Conservation (phyloP, 1,284 basidiomycete genomes). For the Exobasidium rhododendri region DNA sequence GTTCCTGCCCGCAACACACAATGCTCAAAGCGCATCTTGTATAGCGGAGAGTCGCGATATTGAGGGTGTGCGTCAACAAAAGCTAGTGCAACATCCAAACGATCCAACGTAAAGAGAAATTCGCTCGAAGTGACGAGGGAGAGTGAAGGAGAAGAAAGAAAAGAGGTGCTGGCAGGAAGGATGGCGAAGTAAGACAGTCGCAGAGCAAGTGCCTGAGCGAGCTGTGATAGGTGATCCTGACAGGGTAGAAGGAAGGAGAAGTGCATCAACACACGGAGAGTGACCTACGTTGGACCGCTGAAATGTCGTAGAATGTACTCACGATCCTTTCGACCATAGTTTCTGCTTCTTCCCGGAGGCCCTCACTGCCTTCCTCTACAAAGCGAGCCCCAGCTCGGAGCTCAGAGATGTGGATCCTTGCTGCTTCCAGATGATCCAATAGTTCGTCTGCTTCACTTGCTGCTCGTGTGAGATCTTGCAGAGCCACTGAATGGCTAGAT, state of each 20-base stretch:
- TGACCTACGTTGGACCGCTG: not conserved
- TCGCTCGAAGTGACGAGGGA: slow-evolving; percentile 32
- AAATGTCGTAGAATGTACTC: not conserved
- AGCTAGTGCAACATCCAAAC: slow-evolving; percentile 40
- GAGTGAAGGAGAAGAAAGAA: slow-evolving; percentile 39
- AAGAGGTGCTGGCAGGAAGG: slow-evolving; percentile 36
- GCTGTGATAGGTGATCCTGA: slow-evolving; percentile 28
- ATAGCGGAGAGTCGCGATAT: slow-evolving; percentile 43
- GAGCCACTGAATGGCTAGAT: slow-evolving; percentile 26
- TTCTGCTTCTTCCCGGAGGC: slow-evolving; percentile 43
- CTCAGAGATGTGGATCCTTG: slow-evolving; percentile 38
- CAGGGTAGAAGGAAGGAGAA: slow-evolving; percentile 17
- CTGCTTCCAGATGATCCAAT: slow-evolving; percentile 32
- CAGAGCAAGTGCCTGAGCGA: slow-evolving; percentile 30
- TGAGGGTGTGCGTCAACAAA: slow-evolving; percentile 33
- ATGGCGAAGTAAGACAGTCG: slow-evolving; percentile 48
- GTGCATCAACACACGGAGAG: slow-evolving; percentile 22
- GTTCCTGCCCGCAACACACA: slow-evolving; percentile 39
- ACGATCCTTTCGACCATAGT: slow-evolving; percentile 14
- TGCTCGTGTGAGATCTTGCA: slow-evolving; percentile 26
- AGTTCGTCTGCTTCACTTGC: slow-evolving; percentile 29
- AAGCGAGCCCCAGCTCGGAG: slow-evolving; percentile 40
- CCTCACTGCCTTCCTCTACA: slow-evolving; percentile 42
- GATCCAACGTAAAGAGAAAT: slow-evolving; percentile 42
- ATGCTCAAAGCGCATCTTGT: slow-evolving; percentile 46